Evolutionary conservation across 306 rosid genomes (phyloP).

Genomic region (Quercus bicolor): DNA sequence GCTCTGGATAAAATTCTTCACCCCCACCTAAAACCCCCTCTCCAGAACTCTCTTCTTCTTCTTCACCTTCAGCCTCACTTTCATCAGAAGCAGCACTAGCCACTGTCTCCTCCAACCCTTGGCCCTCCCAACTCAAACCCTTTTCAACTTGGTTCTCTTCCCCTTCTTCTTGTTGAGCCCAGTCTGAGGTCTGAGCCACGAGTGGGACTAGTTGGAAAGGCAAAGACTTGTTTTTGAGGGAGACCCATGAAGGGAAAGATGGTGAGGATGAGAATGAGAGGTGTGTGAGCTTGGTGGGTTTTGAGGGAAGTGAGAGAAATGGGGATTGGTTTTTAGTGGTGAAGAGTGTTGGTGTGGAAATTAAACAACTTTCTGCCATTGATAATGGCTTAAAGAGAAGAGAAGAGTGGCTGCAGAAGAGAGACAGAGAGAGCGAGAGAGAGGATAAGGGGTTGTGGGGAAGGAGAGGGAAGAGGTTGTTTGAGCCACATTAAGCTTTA

Average conservation of each 20-base stretch:
- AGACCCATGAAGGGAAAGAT: constrained; percentile 27
- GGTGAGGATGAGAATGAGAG: constrained; percentile 28
- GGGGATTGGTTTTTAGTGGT: constrained; percentile 26
- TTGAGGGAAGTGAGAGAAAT: constrained; percentile 36
- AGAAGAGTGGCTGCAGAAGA: constrained; percentile 34
- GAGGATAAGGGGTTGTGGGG: constrained; percentile 29
- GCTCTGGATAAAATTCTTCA: constrained; percentile 34
- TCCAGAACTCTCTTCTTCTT: constrained; percentile 29
- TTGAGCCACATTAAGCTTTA: constrained; percentile 5
- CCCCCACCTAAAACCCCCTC: constrained; percentile 35
- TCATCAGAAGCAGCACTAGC: constrained; percentile 15
- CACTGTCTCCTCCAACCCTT: constrained; percentile 27
- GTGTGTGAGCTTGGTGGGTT: constrained; percentile 36
- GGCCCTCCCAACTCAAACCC: constrained; percentile 40
- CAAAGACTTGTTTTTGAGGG: constrained; percentile 31
- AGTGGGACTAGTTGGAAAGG: constrained; percentile 42
- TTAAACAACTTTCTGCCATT: constrained; percentile 41
- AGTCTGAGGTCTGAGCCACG: constrained; percentile 78
- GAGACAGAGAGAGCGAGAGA: constrained; percentile 2
- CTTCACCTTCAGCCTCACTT: constrained; percentile 1
- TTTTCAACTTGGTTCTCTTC: constrained; percentile 16
- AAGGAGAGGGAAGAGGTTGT: background rate
- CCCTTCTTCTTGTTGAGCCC: constrained; percentile 60
- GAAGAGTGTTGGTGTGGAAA: constrained; percentile 58
- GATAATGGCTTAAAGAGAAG: constrained; percentile 45